Evolutionary conservation across 352 stramenopile species (phyloP), one percentile per base, ranked within the genome.

Genomic region (Poterioochromonas sp.): DNA sequence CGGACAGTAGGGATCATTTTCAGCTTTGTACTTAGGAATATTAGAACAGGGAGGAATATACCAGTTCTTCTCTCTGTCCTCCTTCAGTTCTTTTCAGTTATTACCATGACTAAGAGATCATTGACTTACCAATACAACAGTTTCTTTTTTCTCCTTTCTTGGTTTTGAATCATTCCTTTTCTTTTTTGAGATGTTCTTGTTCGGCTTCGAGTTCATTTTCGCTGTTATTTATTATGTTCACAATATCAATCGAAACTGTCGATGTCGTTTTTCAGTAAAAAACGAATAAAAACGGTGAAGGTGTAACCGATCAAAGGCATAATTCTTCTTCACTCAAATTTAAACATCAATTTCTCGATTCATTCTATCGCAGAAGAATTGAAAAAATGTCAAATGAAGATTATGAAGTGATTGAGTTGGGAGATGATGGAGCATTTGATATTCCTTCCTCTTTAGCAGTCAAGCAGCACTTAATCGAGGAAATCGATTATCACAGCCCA

Each of bases 1-100:
- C 22, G 65, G 65, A 37, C 65, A 74, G 29, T 74, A 40, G 12
- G 40, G 65, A 54, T 74, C 65, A 51, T 8, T 74, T 40, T 74
- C 65, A 39, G 65, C 5, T 18, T 54, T 29, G 32, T 74, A 74
- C 22, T 8, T 51, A 11, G 65, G 65, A 26, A 74, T 74, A 22
- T n/a, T 37, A 35, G 3, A 11, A 22, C 12, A 71, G 26, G 62
- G 62, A 44, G 62, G 62, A 15, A 71, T 71, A 44, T 43, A 43
- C 62, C 62, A 71, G 3, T 41, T 22, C 32, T 71, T 41, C 26
- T 71, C 62, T 29, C 62, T 8, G 8, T 41, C 62, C 62, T 71
- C n/a, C n/a, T n/a, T n/a, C n/a, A n/a, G n/a, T n/a, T n/a, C n/a
- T n/a, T n/a, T n/a, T n/a, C n/a, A 32, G 26, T 32, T 22, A 62